Evolutionary conservation across 495 filamentous ascomycete genomes (phyloP), one percentile per base, ranked within the genome.

Genomic region (Ramalina intermedia): DNA sequence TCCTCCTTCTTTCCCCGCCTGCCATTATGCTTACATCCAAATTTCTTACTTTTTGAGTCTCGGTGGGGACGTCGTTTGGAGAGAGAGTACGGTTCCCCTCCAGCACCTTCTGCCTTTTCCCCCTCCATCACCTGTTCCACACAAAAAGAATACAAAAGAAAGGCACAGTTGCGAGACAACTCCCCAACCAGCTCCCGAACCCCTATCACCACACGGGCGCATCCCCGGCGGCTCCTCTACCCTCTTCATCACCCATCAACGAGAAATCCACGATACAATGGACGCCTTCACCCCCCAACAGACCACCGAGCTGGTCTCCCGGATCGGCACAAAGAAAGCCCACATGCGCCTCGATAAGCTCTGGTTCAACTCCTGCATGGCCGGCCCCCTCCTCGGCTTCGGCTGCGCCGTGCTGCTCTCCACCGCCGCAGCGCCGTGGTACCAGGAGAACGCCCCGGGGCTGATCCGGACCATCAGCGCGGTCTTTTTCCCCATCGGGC

Each of bases 361-460:
- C 18, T 78, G 76, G 47, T 45, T 71, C n/a, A 76, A 72, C 46
- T 63, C 70, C 21, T 66, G 74, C 23, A 72, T 72, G 38, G 69
- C 70, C 2, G 74, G 75, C 1, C 68, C 68, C 39, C 51, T 78
- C 21, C 63, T 76, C n/a, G 65, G 67, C 20, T 75, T 78, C 48
- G 74, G 69, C 6, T 74, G 68, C 37, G 75, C 71, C 6, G 69
- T 70, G 2, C 52, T 62, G 1, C 61, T 80, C n/a, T 69, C 65
- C 42, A 73, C 71, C 23, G 75, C 67, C 49, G 61, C 73, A 2
- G 60, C 74, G 1, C 71, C 76, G 1, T 82, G 79, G 78, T 79
- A 72, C 48, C 65, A 72, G 41, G 68, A 74, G 9, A 81, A 80
- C 56, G 76, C 76, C 6, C 69, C 72, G 0, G 77, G 79, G 1